Base-by-base conservation (phyloP, 1,284 basidiomycete species). In the Melampsora americana region DNA sequence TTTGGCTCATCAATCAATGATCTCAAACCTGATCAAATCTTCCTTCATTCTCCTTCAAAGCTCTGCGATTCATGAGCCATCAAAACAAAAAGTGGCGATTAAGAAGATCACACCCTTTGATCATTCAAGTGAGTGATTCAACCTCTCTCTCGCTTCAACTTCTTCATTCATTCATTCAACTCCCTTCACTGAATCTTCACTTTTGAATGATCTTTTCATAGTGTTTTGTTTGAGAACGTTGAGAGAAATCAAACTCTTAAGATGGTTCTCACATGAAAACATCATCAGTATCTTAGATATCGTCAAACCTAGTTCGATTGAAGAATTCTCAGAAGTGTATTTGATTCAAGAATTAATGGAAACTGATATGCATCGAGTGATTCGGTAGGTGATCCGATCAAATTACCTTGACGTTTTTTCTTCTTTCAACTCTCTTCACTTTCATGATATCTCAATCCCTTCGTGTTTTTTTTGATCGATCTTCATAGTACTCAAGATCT, bases 221-320 rank as follows among this genome's bases (percentile, higher is more conserved):
- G 64, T 77, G 69, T 72, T 77, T 66, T 71, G 69, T 60, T 69
- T 77, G 16, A 50, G 76, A 68, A 77, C 75, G 1, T 46, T 77
- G 2, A 42, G 75, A 65, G 75, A 77, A 53, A 70, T 77, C 16
- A 77, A 77, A 42, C 87, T 93, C n/a, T 87, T 93, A 66, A 93
- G 93, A 82, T 94, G 93, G 85, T 87, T 96, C 81, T 92, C 90
- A 81, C 92, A 92, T 85, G 93, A 95, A 85, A 95, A 96, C 82
- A 95, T 97, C 81, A 96, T 66, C 23, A 62, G 56, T 26, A 72
- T 72, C 80, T 69, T 80, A 30, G 80, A 81, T 77, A 79, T 80
- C 39, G 78, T 80, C 39, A 78, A 79, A 44, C 79, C 80, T 5
- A 73, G 78, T 16, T 70, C 77, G 18, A 62, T 73, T 20, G 78